A percentile compares a stretch with the other conserved stretches of the same genome.
Conservation (phyloP, 2,329 filamentous ascomycete species). For the Monosporascus sp. region DNA sequence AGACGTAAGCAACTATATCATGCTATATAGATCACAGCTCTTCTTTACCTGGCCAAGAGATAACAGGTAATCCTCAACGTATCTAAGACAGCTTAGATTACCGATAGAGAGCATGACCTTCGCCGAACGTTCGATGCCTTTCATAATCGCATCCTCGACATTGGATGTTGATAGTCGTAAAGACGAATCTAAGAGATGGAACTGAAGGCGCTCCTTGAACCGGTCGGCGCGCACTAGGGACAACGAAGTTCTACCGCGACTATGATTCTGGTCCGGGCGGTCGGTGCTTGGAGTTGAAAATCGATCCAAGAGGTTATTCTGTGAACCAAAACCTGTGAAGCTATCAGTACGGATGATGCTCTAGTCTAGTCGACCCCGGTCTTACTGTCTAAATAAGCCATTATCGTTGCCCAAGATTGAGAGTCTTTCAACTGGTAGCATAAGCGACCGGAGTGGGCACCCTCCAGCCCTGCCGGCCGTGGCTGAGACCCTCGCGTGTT, state of each 20-base stretch:
- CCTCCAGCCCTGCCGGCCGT: neutral
- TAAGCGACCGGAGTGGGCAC: neutral
- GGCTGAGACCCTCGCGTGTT: neutral
- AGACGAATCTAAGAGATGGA: neutral
- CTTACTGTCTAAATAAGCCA: neutral
- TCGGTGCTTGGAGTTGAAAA: neutral
- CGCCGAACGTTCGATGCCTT: constrained; percentile 2
- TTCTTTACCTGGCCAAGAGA: constrained; percentile 1
- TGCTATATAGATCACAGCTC: neutral
- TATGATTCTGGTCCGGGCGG: neutral
- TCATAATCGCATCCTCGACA: neutral
- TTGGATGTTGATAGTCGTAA: neutral
- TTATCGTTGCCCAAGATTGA: neutral
- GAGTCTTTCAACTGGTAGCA: neutral
- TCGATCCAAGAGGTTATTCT: neutral
- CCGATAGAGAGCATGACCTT: constrained; percentile 1
- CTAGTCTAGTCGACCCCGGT: neutral
- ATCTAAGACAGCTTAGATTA: neutral
- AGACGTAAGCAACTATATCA: neutral
- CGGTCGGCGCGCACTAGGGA: neutral
- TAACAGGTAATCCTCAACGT: constrained; percentile 2
- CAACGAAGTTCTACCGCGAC: neutral
- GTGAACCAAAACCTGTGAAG: too few species aligned
- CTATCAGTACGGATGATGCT: neutral
- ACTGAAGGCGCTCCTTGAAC: neutral